Percentiles rank a stretch among this genome's conserved stretches.
Evolutionary conservation across 2,329 filamentous ascomycete species (phyloP).

Genomic region (Podosphaera fusca): DNA sequence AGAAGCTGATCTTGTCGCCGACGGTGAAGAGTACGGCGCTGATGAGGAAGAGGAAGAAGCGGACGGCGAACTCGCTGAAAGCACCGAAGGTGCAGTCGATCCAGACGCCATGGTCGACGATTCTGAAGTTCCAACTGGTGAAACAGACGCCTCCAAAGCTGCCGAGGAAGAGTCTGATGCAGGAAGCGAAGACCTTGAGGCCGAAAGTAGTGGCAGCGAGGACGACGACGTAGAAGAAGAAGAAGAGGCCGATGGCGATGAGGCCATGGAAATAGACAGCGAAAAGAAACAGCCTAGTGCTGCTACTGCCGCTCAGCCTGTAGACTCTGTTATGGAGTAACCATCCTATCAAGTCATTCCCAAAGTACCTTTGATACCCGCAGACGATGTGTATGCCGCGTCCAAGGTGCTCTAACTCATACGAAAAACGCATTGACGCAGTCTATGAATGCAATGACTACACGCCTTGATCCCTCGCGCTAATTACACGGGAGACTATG

Average conservation of each 20-base stretch:
- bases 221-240: conserved; percentile 23
- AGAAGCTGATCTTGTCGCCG: conserved; percentile 67
- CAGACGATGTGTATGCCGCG: too few relatives aligned
- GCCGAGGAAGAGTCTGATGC: conserved; percentile 46
- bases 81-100: conserved; percentile 25
- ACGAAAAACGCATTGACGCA: too few relatives aligned
- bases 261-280: conserved; percentile 28
- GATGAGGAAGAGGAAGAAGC: conserved; percentile 64
- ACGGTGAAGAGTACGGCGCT: conserved; percentile 76
- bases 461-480: too few relatives aligned
- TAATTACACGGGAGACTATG: too few relatives aligned
- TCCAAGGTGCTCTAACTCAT: too few relatives aligned
- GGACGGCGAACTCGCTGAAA: conserved; percentile 34
- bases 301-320: conserved; percentile 5
- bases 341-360: too few relatives aligned
- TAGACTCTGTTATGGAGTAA: conserved; percentile 15
- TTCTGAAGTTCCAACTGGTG: conserved; percentile 51
- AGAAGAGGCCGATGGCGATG: conserved; percentile 22
- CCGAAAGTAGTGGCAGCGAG: conserved; percentile 50
- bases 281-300: conserved; percentile 12
- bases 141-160: conserved; percentile 23
- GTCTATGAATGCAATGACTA: too few relatives aligned
- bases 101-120: conserved; percentile 33
- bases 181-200: conserved; percentile 58
- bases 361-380: too few relatives aligned